Evolutionary conservation across 305 asterid genomes (phyloP), one percentile per base, ranked within the genome.

Genomic region (Fraxinus angustifolia): DNA sequence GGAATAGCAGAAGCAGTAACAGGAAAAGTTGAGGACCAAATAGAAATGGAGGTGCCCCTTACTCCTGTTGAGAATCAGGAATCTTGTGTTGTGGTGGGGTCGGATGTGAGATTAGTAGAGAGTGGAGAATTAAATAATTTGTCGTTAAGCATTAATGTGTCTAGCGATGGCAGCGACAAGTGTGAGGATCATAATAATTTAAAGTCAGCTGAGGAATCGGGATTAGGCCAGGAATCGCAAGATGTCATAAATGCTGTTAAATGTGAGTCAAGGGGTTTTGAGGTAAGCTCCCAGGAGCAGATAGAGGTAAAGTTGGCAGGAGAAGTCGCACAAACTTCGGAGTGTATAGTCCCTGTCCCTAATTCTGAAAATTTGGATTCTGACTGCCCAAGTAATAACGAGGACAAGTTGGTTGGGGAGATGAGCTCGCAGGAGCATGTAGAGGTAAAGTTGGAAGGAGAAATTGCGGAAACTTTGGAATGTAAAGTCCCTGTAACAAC

Each of bases 21-120:
- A 77, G 35, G 83, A 62, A 79, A 80, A 79, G 81, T 82, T 28
- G 85, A 74, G 78, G 81, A 50, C 79, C 60, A 58, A 75, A 81
- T 40, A 71, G 40, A 33, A 50, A 31, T 36, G 6, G 78, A 72
- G 50, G 82, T 30, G 33, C 53, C 82, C 40, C 78, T 56, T 30
- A 75, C 30, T 48, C 70, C 60, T 53, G 79, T 45, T 21, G 85
- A 82, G 84, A 79, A 84, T 80, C 88, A 78, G 79, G 90, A 80
- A 73, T 70, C 85, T 80, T 78, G 78, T 75, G 80, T 74, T 74
- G 76, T 36, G 85, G 84, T 70, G 75, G 86, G 34, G 56, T 78
- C 70, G 70, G 85, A 45, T 42, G 76, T 77, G 71, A 86, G 82
- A 34, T 60, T 83, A 68, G 86, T 76, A 77, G 84, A 82, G n/a